phyloP scores from a whole-genome alignment of 2,329 filamentous ascomycete genomes.

The Apiospora marii region DNA sequence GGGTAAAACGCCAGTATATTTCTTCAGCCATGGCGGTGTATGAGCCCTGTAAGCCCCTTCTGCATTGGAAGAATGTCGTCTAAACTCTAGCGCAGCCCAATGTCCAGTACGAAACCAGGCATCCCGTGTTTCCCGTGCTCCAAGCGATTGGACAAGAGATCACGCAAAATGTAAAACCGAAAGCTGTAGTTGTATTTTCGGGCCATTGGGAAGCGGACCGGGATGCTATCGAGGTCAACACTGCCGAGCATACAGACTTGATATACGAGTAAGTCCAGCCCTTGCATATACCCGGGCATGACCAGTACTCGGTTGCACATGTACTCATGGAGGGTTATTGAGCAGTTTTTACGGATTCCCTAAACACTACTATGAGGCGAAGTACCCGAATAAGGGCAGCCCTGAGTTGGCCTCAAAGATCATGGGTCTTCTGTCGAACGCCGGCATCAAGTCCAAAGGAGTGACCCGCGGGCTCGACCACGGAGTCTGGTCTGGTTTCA shows the following conservation, averaged over 20 bases:
- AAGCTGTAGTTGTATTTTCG: constrained; percentile 70
- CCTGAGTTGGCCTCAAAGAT: constrained; percentile 60
- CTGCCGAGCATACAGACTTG: constrained; percentile 59
- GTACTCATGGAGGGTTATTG: neutral
- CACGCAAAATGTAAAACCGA: constrained; percentile 65
- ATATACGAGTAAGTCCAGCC: constrained; percentile 59
- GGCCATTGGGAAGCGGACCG: constrained; percentile 68
- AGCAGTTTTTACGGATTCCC: constrained; percentile 66
- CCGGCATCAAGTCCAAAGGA: constrained; percentile 27
- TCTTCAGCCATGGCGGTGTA: constrained; percentile 60
- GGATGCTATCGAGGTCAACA: constrained; percentile 63
- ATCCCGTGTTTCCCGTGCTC: constrained; percentile 72
- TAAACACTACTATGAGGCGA: constrained; percentile 64
- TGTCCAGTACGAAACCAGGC: constrained; percentile 72
- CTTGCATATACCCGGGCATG: no score
- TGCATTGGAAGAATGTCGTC: neutral
- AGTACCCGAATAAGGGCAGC: constrained; percentile 65
- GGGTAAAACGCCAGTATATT: constrained; percentile 53
- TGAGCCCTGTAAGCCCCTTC: constrained; percentile 33
- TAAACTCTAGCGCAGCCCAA: constrained; percentile 54
- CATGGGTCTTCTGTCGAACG: constrained; percentile 29
- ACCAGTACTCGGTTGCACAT: no score
- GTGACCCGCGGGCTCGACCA: constrained; percentile 29
- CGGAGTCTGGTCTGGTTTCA: constrained; percentile 29
- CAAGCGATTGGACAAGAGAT: constrained; percentile 65